Percentiles rank a stretch among this genome's conserved stretches.
These are phyloP conservation scores for Tuber magnatum DNA, from an alignment of 495 filamentous ascomycete species.

Conservation along the genomic window DNA sequence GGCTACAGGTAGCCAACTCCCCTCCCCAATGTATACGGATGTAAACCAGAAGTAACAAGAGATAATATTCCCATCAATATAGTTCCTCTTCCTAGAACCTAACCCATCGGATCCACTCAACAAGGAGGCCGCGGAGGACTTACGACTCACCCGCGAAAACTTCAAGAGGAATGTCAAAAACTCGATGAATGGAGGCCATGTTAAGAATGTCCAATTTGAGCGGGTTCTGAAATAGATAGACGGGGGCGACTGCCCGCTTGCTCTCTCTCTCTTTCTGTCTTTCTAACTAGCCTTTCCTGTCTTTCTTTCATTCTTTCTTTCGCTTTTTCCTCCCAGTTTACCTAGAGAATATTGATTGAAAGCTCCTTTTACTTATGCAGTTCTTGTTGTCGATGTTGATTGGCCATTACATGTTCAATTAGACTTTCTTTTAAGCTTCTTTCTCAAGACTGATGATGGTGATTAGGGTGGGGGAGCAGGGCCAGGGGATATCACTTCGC, in stretches of 20 bases:
- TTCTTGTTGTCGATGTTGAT: conserved; percentile 8
- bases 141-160: conserved; percentile 69
- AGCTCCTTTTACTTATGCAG: background rate
- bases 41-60: background rate
- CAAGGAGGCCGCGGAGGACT: conserved; percentile 92
- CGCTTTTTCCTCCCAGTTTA: background rate
- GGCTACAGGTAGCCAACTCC: conserved; percentile 61
- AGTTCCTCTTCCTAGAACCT: conserved; percentile 96
- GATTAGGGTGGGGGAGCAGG: background rate
- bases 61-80: conserved; percentile 3
- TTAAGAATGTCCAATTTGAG: conserved; percentile 67
- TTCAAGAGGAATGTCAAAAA: conserved; percentile 86
- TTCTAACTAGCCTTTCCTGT: conserved; percentile 9
- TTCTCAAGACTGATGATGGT: conserved; percentile 6
- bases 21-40: background rate
- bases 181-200: conserved; percentile 73
- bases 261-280: conserved; percentile 27
- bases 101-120: conserved; percentile 96
- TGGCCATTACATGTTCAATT: conserved; percentile 26
- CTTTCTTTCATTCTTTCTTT: background rate
- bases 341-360: background rate
- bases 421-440: conserved; percentile 37
- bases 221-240: conserved; percentile 53
- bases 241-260: conserved; percentile 10
- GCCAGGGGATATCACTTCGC: conserved; percentile 8